These are phyloP conservation scores for Diaporthe helianthi DNA, from an alignment of 2,329 filamentous ascomycete species.

Conservation along the genomic window DNA sequence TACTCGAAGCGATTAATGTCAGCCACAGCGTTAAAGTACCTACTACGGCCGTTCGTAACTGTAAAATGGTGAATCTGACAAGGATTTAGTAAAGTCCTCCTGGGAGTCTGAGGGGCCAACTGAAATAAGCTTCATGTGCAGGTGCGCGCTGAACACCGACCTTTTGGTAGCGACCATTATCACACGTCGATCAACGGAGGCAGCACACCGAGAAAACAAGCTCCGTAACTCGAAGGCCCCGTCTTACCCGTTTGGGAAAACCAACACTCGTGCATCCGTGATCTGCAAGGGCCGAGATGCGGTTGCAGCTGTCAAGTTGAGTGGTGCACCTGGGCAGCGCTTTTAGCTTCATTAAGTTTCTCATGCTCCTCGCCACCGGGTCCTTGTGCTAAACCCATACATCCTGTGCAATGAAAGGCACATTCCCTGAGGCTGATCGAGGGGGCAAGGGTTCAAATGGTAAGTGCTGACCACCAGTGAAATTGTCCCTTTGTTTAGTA, in stretches of 20 bases:
- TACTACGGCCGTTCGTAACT: not conserved
- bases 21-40: too few species aligned
- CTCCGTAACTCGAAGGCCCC: not conserved
- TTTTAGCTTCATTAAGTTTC: not conserved
- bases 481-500: not conserved
- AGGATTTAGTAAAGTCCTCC: not conserved
- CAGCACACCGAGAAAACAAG: conserved; percentile 16
- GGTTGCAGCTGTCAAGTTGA: conserved; percentile 13
- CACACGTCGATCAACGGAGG: conserved; percentile 24
- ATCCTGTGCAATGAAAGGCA: too few species aligned
- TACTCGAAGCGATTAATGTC: too few species aligned
- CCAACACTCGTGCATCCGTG: not conserved
- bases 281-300: not conserved
- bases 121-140: not conserved
- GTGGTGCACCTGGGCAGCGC: not conserved
- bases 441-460: not conserved
- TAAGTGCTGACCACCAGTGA: not conserved
- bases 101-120: not conserved
- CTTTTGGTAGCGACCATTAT: not conserved
- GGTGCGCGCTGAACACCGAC: too few species aligned
- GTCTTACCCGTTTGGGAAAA: conserved; percentile 8
- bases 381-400: not conserved
- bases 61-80: not conserved
- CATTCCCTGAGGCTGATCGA: not conserved
- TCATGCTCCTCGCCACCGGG: not conserved